Conservation (phyloP, 2,329 filamentous ascomycete genomes). For the Emmonsiellopsis sp. region DNA sequence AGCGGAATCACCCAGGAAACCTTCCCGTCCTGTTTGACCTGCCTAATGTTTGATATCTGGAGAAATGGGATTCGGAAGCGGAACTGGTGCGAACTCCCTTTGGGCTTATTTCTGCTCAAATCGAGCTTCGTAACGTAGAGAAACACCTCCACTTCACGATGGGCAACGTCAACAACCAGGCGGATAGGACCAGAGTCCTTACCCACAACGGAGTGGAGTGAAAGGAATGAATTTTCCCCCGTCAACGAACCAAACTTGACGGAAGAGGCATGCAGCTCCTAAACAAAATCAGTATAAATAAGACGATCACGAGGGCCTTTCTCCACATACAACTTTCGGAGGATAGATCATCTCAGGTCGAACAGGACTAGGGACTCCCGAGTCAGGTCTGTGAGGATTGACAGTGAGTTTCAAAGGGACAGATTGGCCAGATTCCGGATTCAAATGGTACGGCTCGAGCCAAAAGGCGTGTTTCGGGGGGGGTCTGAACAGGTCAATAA, state of each 20-base stretch:
- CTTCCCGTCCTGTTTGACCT: slow-evolving; percentile 16
- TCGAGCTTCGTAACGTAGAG: slow-evolving; percentile 29
- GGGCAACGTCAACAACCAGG: slow-evolving; percentile 34
- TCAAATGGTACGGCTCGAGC: slow-evolving; percentile 22
- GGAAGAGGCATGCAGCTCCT: slow-evolving; percentile 35
- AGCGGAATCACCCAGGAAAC: slow-evolving; percentile 30
- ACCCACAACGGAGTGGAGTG: slow-evolving; percentile 41
- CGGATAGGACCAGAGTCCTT: slow-evolving; percentile 16
- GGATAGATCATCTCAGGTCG: slow-evolving; percentile 24
- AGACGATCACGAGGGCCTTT: background rate
- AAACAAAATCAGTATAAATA: slow-evolving; percentile 3
- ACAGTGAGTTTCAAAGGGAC: slow-evolving; percentile 16
- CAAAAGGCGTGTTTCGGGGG: slow-evolving; percentile 47
- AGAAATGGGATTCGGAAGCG: slow-evolving; percentile 38
- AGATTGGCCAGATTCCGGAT: slow-evolving; percentile 17
- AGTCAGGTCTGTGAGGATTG: slow-evolving; percentile 14
- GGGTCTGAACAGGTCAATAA: slow-evolving; percentile 27
- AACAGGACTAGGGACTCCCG: slow-evolving; percentile 25
- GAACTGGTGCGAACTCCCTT: slow-evolving; percentile 18
- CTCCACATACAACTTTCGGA: slow-evolving; percentile 24
- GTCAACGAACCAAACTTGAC: slow-evolving; percentile 56
- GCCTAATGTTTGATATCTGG: slow-evolving; percentile 31
- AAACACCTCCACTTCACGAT: slow-evolving; percentile 36
- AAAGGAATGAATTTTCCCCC: slow-evolving; percentile 47
- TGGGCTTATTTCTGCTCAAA: background rate